These are phyloP conservation scores for Lactifluus echinatus DNA, from an alignment of 768 basidiomycete species.

Conservation along the genomic window DNA sequence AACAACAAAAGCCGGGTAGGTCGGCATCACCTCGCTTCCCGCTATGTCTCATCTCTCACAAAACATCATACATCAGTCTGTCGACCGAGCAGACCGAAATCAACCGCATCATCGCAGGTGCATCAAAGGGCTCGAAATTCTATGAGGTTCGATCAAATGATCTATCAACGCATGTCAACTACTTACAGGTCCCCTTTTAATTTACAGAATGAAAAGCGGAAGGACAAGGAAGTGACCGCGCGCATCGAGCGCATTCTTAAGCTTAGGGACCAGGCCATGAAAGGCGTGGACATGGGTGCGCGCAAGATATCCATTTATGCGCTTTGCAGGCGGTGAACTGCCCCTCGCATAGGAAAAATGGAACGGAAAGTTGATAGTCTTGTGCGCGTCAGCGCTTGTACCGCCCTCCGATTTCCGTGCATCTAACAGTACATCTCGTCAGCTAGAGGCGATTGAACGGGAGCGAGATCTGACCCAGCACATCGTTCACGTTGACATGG, in stretches of 20 bases:
- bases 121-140: conserved; percentile 88
- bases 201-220: conserved; percentile 76
- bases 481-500: conserved; percentile 95
- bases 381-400: conserved; percentile 35
- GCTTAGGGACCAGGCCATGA: conserved; percentile 49
- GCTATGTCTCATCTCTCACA: background rate
- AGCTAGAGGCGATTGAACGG: conserved; percentile 66
- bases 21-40: conserved; percentile 4
- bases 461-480: conserved; percentile 71
- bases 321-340: background rate
- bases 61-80: conserved; percentile 35
- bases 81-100: conserved; percentile 76
- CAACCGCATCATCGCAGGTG: conserved; percentile 82
- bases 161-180: background rate
- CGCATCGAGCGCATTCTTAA: conserved; percentile 64
- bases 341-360: conserved; percentile 37
- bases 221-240: conserved; percentile 76
- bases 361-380: conserved; percentile 61
- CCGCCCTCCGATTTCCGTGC: background rate
- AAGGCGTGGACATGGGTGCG: conserved; percentile 46
- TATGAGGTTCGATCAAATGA: conserved; percentile 53
- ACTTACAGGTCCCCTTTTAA: background rate
- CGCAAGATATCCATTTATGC: conserved; percentile 21
- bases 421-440: background rate
- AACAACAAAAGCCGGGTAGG: conserved; percentile 81